Evolutionary conservation across 2,329 filamentous ascomycete species (phyloP), one percentile per base, ranked within the genome.

Genomic region (Harringtonia aguacate): DNA sequence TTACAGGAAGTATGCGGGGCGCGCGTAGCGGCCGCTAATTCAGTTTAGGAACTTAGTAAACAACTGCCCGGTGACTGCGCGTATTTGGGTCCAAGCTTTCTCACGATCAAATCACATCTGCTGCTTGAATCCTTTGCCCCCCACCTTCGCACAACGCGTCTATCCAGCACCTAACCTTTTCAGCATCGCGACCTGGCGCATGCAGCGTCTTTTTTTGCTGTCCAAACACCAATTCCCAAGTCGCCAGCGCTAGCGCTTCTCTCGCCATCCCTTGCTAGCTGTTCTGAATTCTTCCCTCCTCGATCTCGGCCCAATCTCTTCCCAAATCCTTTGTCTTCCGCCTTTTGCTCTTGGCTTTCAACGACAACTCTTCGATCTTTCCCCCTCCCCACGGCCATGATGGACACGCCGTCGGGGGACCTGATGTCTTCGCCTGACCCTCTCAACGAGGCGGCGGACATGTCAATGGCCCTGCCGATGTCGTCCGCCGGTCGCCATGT

Each of bases 351-450:
- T 30, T 13, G 14, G 17, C 4, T 27, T n/a, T 9, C 21, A 9
- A 12, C n/a, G 13, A 10, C 28, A 4, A 12, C 22, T 28, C 39
- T 27, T 5, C 30, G 21, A 3, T 34, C 15, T 20, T 21, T 27
- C 39, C 12, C 21, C 9, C 17, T 14, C n/a, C 15, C 14, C 38
- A 15, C 22, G 24, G 28, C 18, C 34, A 45, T 41, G 4, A 45
- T 48, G 46, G 36, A 46, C 4, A 43, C 48, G 15, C 45, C 48
- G 29, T 39, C 39, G 2, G 38, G 59, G 18, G 21, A n/a, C 35
- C 14, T 63, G 54, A 66, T 68, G 59, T 72, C 68, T 44, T 73
- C 70, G 50, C 70, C 70, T 33, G 70, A 73, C 56, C 70, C 70
- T 36, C 61, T 73, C 46, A 70, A 67, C 56, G 63, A 62, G 36